These are phyloP conservation scores for Ophiocordyceps camponoti-floridani DNA, from an alignment of 2,329 filamentous ascomycete genomes.

Conservation along the genomic window DNA sequence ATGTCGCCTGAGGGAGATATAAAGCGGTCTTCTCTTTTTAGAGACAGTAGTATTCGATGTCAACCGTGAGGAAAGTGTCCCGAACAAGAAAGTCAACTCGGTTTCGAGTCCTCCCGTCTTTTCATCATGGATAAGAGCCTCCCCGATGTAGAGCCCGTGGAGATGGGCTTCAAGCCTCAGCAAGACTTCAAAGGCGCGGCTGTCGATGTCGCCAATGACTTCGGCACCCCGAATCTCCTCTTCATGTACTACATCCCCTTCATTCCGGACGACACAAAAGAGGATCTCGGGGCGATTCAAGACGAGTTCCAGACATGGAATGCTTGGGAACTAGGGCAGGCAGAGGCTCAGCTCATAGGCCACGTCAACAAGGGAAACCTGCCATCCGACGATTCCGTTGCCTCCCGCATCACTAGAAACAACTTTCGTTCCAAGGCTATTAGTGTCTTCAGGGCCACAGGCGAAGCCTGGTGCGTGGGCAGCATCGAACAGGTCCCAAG, in stretches of 20 bases:
- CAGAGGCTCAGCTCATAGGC: neutral
- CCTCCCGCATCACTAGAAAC: conserved; percentile 1
- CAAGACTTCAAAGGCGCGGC: neutral
- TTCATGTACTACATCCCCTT: conserved; percentile 1
- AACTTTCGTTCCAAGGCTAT: conserved; percentile 1
- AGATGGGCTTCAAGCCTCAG: neutral
- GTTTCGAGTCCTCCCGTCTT: neutral
- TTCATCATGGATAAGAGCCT: neutral
- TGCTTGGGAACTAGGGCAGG: conserved; percentile 2
- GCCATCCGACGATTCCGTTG: conserved; percentile 1
- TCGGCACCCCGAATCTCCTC: conserved; percentile 1
- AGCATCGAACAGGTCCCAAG: neutral
- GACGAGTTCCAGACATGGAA: conserved; percentile 2
- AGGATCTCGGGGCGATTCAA: neutral
- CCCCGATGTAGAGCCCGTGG: neutral
- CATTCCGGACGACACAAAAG: conserved; percentile 1
- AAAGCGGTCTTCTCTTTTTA: neutral
- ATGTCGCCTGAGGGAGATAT: neutral
- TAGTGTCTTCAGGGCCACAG: neutral
- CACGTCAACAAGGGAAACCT: neutral
- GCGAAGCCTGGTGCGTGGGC: conserved; percentile 1
- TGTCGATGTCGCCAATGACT: conserved; percentile 1
- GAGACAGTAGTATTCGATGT: neutral
- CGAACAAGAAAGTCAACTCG: neutral
- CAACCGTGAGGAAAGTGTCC: neutral